These are phyloP conservation scores for Sugiyamaella grinbergsii DNA, from an alignment of 1,139 yeast genomes.

Conservation along the genomic window DNA sequence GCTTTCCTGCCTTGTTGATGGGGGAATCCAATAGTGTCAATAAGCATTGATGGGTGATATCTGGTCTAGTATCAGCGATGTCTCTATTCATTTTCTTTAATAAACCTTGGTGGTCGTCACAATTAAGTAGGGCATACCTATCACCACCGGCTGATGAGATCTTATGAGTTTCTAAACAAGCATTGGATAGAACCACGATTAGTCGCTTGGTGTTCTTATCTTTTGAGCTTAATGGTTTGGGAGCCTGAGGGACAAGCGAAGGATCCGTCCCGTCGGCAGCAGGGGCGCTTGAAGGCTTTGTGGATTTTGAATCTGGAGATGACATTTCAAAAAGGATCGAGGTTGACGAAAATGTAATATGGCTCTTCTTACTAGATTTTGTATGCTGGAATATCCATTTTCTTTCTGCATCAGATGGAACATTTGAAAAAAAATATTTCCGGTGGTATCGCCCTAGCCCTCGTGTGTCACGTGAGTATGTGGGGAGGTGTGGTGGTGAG, in stretches of 20 bases:
- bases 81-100: constrained; percentile 95
- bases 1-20: constrained; percentile 92
- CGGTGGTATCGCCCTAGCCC: not conserved
- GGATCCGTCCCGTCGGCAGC: constrained; percentile 17
- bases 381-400: not conserved
- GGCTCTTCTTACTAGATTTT: not conserved
- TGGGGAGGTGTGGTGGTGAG: not conserved
- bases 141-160: constrained; percentile 85
- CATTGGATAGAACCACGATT: constrained; percentile 90
- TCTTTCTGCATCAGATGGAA: not conserved
- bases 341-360: not conserved
- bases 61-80: constrained; percentile 97
- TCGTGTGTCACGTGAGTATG: not conserved
- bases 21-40: constrained; percentile 93
- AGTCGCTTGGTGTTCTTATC: constrained; percentile 83
- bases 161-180: constrained; percentile 93
- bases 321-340: constrained; percentile 3
- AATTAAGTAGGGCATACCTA: constrained; percentile 86
- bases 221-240: constrained; percentile 73
- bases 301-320: not conserved
- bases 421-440: not conserved
- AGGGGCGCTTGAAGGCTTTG: not conserved
- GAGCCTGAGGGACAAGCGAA: constrained; percentile 75
- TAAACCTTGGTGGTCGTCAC: constrained; percentile 98
- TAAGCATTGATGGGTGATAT: constrained; percentile 88